Evolutionary conservation across 2,329 filamentous ascomycete genomes (phyloP), one percentile per base, ranked within the genome.

Genomic region (Sporothrix inflata): DNA sequence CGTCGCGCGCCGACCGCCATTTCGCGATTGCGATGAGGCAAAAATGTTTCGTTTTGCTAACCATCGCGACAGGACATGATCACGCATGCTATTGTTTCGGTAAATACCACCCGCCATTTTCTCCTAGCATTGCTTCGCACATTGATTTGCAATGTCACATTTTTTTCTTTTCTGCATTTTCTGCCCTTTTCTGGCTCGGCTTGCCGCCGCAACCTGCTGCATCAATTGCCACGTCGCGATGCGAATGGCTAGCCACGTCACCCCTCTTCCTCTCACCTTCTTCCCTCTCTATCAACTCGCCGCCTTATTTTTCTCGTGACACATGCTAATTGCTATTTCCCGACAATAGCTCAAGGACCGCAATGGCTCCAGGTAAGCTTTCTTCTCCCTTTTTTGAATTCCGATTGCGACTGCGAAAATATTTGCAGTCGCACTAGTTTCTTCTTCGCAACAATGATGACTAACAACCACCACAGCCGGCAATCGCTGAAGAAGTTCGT

Each of bases 401-500:
- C 65, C 30, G 14, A 45, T 45, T 19, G 60, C 38, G 60, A 19
- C 60, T 11, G 60, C 21, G 3, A 34, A 65, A 27, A 38, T 19
- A 60, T 45, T 40, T 34, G 55, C 21, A 27, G n/a, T 27, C 12
- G 21, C 38, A 24, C 60, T 65, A 42, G 57, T 66, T 66, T 73
- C 68, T 73, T 49, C 57, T 72, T 38, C 70, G 1, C 47, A 38
- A 63, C 51, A 73, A 74, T 45, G 53, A 70, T 71, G 60, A 73
- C 82, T 83, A 76, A 83, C 79, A 68, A 34, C 40, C 38, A 70
- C 70, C 19, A 45, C 38, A 85, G 87, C 82, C 87, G 87, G 74
- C 87, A 88, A 80, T 85, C 84, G 65, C 82, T 89, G 74, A 89
- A 89, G 86, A 89, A 89, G 80, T 89, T 86, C 80, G 85, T 88